Base-by-base conservation (phyloP, 2,329 filamentous ascomycete species). In the Pyricularia pennisetigena region DNA sequence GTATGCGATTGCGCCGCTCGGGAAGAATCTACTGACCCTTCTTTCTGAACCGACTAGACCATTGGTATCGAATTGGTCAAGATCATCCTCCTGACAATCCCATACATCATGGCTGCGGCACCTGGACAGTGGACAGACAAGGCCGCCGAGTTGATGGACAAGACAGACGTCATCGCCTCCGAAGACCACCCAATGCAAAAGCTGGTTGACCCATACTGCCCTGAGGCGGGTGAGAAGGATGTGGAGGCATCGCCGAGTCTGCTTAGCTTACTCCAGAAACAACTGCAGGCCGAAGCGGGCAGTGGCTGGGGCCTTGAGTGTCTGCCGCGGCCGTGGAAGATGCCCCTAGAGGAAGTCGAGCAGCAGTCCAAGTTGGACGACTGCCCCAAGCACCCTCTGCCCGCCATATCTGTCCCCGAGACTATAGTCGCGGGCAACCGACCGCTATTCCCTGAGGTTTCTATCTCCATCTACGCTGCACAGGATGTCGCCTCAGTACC, bases 401-500 rank as follows among this genome's bases (percentile, higher is more conserved):
- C 95, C 0, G 73, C 85, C 2, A 88, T 98, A 72, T 82, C 81
- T 1, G 86, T 98, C 67, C 94, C 95, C 0, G 85, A 89, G 65
- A 88, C 88, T 1, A 88, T 97, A 68, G 85, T 88, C 68, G 85
- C 90, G 32, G 94, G 94, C 0, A 82, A 89, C 9, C 88, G 88
- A 67, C 85, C 92, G 1, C 82, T 97, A 63, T 97, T 97, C 76
- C 95, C 95, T 0, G 95, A 99, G 78, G 85, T 97, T 28, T 97
- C 93, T 80, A 91, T 97, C 76, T 98, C 95, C 1, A 92, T 98
- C 65, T 99, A 97, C 76, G 85, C 88, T 6, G 86, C 92, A 71
- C 93, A 97, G 76, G 93, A 97, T 20, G 83, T 96, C 61, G 89
- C 94, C 77, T 96, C 94, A 1, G 95, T 99, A 10, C 95, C 95